Percentiles rank a stretch among this genome's conserved stretches.
Conservation (phyloP, 2,329 filamentous ascomycete genomes). For the Zalaria sp. region DNA sequence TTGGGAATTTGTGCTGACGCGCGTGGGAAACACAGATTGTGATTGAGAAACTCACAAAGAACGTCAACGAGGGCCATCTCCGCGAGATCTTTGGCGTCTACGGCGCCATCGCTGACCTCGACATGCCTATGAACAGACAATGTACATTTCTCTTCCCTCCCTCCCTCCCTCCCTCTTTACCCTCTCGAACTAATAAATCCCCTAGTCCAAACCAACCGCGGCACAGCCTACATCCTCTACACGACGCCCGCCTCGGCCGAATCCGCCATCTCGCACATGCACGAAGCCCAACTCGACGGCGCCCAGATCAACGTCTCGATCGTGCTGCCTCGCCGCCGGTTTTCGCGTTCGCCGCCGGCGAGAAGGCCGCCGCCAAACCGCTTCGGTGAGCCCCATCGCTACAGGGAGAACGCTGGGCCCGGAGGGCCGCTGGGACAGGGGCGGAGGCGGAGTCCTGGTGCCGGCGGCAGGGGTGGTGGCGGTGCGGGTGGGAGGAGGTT, state of each 20-base stretch:
- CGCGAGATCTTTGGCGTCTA: conserved; percentile 86
- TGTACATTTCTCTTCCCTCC: conserved; percentile 34
- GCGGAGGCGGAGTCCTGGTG: conserved; percentile 8
- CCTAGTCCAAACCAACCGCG: conserved; percentile 63
- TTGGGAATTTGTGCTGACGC: too few species aligned
- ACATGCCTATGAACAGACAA: conserved; percentile 76
- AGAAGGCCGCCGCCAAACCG: conserved; percentile 45
- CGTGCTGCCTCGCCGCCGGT: conserved; percentile 68
- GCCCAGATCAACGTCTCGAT: conserved; percentile 75
- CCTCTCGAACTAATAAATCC: conserved; percentile 28
- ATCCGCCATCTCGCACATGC: conserved; percentile 87
- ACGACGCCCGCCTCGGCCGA: conserved; percentile 66
- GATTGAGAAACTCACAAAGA: conserved; percentile 89
- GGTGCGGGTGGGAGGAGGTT: conserved; percentile 22
- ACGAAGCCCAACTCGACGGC: conserved; percentile 88
- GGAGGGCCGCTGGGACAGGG: conserved; percentile 20
- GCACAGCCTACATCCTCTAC: conserved; percentile 86
- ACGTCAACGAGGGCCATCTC: conserved; percentile 77
- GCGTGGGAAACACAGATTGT: conserved; percentile 61
- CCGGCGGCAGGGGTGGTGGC: conserved; percentile 18
- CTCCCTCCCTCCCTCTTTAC: conserved; percentile 1
- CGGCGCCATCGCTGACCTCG: conserved; percentile 71
- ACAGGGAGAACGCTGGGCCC: conserved; percentile 12
- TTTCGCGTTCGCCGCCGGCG: conserved; percentile 64
- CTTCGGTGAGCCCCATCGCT: conserved; percentile 25